These are phyloP conservation scores for Haplosporangium sp. DNA, from an alignment of 371 early-diverging fungal species.

Conservation along the genomic window DNA sequence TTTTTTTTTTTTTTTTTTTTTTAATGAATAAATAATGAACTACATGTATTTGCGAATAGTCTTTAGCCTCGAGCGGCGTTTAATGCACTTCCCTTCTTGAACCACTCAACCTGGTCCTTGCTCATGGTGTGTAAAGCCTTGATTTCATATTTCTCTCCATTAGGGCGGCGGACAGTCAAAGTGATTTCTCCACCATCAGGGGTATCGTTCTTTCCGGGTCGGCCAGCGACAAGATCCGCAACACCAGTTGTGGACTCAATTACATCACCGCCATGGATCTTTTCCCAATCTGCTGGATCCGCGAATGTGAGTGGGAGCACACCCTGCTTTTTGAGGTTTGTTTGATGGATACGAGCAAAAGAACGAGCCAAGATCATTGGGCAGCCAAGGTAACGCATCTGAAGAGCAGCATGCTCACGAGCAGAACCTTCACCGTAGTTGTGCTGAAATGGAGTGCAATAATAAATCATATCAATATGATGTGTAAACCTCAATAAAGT, in stretches of 20 bases:
- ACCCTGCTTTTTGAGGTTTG: slow-evolving; percentile 98
- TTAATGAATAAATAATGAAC: too few species aligned
- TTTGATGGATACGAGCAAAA: slow-evolving; percentile 98
- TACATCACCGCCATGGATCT: slow-evolving; percentile 81
- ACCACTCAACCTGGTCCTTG: slow-evolving; percentile 93
- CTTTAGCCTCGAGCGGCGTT: slow-evolving; percentile 63
- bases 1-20: too few species aligned
- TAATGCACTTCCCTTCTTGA: slow-evolving; percentile 92
- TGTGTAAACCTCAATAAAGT: neutral
- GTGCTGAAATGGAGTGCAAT: slow-evolving; percentile 60
- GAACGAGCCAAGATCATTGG: slow-evolving; percentile 88
- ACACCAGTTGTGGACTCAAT: slow-evolving; percentile 84
- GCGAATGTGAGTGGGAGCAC: slow-evolving; percentile 94
- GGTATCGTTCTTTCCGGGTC: slow-evolving; percentile 71
- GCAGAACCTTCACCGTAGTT: slow-evolving; percentile 99
- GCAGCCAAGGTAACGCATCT: slow-evolving; percentile 94
- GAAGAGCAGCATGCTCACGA: slow-evolving; percentile 97
- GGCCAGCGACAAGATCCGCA: slow-evolving; percentile 61
- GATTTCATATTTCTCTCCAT: slow-evolving; percentile 56
- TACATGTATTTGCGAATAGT: too few species aligned
- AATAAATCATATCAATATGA: neutral
- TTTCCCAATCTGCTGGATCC: slow-evolving; percentile 84
- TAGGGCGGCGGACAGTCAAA: slow-evolving; percentile 56
- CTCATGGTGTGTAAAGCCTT: slow-evolving; percentile 91
- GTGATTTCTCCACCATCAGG: slow-evolving; percentile 72